Percentiles rank a stretch among this genome's conserved stretches.
Evolutionary conservation across 331 rosid species (phyloP).

Genomic region (Quercus phellos): DNA sequence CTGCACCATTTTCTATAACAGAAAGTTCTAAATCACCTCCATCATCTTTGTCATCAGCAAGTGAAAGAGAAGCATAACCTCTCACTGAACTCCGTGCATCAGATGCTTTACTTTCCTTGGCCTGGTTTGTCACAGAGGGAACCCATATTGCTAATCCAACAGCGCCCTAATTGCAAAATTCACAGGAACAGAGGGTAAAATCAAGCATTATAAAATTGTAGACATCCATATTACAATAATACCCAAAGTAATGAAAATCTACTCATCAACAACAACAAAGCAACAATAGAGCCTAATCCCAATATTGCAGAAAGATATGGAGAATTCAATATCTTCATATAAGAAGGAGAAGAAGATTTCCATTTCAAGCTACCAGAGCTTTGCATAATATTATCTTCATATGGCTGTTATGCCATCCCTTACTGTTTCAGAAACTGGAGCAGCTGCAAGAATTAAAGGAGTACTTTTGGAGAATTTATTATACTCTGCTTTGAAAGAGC

Average conservation of each 20-base stretch:
- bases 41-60: conserved; percentile 47
- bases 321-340: too few relatives aligned
- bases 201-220: neutral
- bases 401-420: neutral
- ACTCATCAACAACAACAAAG: neutral
- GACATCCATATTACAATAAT: neutral
- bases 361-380: conserved; percentile 14
- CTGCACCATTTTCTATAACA: conserved; percentile 38
- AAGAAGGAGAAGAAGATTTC: conserved; percentile 2
- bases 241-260: neutral
- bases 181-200: neutral
- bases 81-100: conserved; percentile 48
- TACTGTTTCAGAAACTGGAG: neutral
- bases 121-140: conserved; percentile 84
- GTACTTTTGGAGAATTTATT: neutral
- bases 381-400: neutral
- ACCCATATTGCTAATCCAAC: conserved; percentile 99
- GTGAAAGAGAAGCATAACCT: conserved; percentile 64
- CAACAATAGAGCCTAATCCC: neutral
- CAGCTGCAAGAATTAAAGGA: neutral
- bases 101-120: conserved; percentile 59
- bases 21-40: conserved; percentile 63
- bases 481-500: neutral
- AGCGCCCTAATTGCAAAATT: conserved; percentile 66
- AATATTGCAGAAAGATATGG: neutral